Percentiles rank a stretch among this genome's conserved stretches.
These are phyloP conservation scores for Tubosaeta sp. DNA, from an alignment of 768 basidiomycete species.

Conservation along the genomic window DNA sequence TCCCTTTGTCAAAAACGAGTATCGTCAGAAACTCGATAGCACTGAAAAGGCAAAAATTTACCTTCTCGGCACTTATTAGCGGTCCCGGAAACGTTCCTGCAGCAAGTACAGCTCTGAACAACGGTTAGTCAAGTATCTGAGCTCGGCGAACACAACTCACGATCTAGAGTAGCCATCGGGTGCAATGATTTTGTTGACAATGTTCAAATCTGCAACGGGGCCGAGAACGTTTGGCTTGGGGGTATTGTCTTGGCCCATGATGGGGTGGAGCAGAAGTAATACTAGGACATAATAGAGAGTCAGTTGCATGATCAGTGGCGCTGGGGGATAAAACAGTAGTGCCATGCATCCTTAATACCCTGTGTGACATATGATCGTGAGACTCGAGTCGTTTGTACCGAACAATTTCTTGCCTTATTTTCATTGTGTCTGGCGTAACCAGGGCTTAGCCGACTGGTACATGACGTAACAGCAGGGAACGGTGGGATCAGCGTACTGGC, in stretches of 20 bases:
- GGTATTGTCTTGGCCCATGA: no score
- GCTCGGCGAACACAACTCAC: constrained; percentile 23
- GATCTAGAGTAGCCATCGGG: constrained; percentile 46
- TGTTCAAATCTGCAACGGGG: constrained; percentile 27
- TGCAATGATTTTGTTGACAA: constrained; percentile 39
- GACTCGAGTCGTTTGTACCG: no score
- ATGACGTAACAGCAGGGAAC: no score
- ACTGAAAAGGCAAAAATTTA: not conserved
- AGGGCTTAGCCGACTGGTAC: no score
- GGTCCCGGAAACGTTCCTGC: constrained; percentile 44
- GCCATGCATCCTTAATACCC: no score
- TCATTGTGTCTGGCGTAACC: no score
- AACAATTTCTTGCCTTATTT: no score
- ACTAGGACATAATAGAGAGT: not conserved
- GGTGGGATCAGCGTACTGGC: no score
- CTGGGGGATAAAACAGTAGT: no score
- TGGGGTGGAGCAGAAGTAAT: no score
- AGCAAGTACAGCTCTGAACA: constrained; percentile 38
- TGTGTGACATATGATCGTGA: no score
- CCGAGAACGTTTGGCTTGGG: constrained; percentile 11
- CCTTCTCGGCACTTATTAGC: constrained; percentile 38
- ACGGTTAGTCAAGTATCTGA: not conserved
- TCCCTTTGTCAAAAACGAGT: constrained; percentile 21
- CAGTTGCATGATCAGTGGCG: not conserved
- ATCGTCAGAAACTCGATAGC: not conserved